These are phyloP conservation scores for Blastocystis sp. DNA, from an alignment of 352 stramenopile genomes.

Conservation along the genomic window DNA sequence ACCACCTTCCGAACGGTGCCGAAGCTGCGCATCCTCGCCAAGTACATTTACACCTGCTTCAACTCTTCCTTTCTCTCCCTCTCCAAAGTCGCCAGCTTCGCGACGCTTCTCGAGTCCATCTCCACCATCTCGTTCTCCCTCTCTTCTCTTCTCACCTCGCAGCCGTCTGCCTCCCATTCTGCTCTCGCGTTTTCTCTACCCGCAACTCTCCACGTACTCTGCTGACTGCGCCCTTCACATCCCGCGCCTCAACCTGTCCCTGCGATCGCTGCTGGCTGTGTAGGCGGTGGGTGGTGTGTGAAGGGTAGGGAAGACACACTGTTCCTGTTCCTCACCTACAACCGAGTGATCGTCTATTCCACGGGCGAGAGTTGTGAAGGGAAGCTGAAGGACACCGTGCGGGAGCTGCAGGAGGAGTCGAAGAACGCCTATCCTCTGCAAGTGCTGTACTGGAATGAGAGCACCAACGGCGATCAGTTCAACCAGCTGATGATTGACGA, in stretches of 20 bases:
- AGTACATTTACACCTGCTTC: slow-evolving; percentile 44
- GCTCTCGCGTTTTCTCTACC: slow-evolving; percentile 55
- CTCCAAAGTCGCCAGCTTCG: neutral
- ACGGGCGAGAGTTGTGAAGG: neutral
- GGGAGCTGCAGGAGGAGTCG: slow-evolving; percentile 21
- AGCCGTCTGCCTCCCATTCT: slow-evolving; percentile 16
- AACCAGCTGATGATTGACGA: slow-evolving; percentile 54
- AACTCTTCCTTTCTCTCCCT: slow-evolving; percentile 34
- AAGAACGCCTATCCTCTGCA: slow-evolving; percentile 9
- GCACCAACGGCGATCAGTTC: neutral
- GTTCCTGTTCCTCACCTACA: slow-evolving; percentile 12
- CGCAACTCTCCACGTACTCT: slow-evolving; percentile 34
- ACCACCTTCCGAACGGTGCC: slow-evolving; percentile 60
- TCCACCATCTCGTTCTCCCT: neutral
- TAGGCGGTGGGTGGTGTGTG: neutral
- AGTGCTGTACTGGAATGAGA: slow-evolving; percentile 21
- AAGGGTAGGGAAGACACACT: slow-evolving; percentile 16
- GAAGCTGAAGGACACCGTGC: neutral
- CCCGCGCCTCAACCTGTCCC: slow-evolving; percentile 43
- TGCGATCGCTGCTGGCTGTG: slow-evolving; percentile 27
- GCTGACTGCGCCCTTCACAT: slow-evolving; percentile 31
- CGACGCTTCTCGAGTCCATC: neutral
- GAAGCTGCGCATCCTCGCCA: slow-evolving; percentile 33
- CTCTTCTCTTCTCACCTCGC: neutral
- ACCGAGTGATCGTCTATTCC: slow-evolving; percentile 12